Conservation (phyloP, 2,329 filamentous ascomycete genomes). For the Fusarium agapanthi region DNA sequence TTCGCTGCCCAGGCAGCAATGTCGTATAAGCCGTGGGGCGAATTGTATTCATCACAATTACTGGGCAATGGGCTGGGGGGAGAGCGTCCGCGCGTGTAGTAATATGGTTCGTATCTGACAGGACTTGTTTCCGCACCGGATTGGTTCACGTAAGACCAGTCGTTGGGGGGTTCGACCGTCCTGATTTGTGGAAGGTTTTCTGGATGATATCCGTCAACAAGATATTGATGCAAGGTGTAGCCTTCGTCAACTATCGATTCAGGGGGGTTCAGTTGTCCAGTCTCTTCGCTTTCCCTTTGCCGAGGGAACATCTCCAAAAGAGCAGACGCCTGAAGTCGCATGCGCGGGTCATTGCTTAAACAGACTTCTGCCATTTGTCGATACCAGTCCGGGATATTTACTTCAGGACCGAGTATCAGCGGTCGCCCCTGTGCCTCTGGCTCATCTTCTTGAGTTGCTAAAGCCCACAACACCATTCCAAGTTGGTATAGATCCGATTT, state of each 20-base stretch:
- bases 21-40: conserved; percentile 40
- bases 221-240: conserved; percentile 51
- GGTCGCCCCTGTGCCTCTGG: conserved; percentile 83
- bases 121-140: conserved; percentile 49
- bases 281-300: conserved; percentile 11
- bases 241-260: conserved; percentile 54
- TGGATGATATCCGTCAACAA: conserved; percentile 47
- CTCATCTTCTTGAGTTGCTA: conserved; percentile 88
- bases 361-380: conserved; percentile 79
- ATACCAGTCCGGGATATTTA: conserved; percentile 81
- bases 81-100: conserved; percentile 61
- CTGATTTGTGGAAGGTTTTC: conserved; percentile 49
- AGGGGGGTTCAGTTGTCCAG: conserved; percentile 38
- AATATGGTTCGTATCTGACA: conserved; percentile 54
- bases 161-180: conserved; percentile 53
- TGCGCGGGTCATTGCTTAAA: conserved; percentile 76
- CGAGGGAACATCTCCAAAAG: conserved; percentile 75
- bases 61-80: conserved; percentile 61
- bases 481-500: conserved; percentile 97
- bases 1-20: conserved; percentile 52
- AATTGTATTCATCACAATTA: conserved; percentile 50
- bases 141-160: conserved; percentile 55
- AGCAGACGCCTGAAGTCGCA: conserved; percentile 76
- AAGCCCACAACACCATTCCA: conserved; percentile 95
- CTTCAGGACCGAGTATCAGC: conserved; percentile 65